Percentiles rank a stretch among this genome's conserved stretches.
Conservation (phyloP, 257 asterid genomes). For the Solanum tarijense region DNA sequence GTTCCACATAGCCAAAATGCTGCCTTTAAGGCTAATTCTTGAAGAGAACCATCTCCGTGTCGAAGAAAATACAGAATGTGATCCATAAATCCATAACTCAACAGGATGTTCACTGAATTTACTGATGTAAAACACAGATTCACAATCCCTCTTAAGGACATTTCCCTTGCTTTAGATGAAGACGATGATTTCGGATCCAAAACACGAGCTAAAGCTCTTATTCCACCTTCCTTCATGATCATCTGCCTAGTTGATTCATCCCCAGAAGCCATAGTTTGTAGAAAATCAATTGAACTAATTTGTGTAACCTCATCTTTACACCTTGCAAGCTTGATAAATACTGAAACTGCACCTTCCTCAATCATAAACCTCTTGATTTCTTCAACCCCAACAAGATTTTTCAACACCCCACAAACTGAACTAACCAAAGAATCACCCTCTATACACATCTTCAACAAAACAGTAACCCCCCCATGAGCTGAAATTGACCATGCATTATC, state of each 20-base stretch:
- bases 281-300: constrained; percentile 51
- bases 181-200: constrained; percentile 48
- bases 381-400: constrained; percentile 67
- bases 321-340: constrained; percentile 39
- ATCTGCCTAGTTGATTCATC: constrained; percentile 42
- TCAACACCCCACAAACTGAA: constrained; percentile 72
- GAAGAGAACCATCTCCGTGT: constrained; percentile 48
- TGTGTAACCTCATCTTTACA: constrained; percentile 47
- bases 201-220: constrained; percentile 43
- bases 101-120: constrained; percentile 24
- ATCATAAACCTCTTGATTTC: constrained; percentile 83
- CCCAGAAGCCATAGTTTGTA: constrained; percentile 62
- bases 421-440: constrained; percentile 21
- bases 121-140: constrained; percentile 38
- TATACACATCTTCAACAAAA: constrained; percentile 59
- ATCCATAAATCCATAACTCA: constrained; percentile 45
- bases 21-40: constrained; percentile 74
- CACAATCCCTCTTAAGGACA: constrained; percentile 62
- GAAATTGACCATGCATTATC: constrained; percentile 93
- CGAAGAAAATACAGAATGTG: constrained; percentile 55
- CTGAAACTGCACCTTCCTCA: constrained; percentile 65
- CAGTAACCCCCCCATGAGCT: constrained; percentile 88
- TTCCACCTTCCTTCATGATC: constrained; percentile 60
- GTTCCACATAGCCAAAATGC: constrained; percentile 74
- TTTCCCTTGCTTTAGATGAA: constrained; percentile 60